Percentiles rank a stretch among this genome's conserved stretches.
phyloP scores from a whole-genome alignment of 176 grass and related monocot species.

The Carex parvula region DNA sequence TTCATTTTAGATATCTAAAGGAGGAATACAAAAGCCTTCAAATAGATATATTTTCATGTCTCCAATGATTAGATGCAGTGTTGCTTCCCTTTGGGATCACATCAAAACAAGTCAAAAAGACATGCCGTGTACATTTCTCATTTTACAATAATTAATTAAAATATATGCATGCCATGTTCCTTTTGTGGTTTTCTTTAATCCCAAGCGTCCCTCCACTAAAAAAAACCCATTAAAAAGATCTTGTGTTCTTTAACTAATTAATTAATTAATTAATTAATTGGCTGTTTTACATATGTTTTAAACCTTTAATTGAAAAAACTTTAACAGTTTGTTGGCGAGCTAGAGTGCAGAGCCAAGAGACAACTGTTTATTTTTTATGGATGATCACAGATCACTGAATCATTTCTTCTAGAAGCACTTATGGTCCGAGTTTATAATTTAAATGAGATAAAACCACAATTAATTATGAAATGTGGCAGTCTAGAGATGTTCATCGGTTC shows the following conservation, averaged over 20 bases:
- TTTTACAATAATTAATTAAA: not conserved
- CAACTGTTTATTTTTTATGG: not conserved
- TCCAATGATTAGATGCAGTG: not conserved
- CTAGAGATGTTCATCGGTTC: not conserved
- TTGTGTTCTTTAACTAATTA: not conserved
- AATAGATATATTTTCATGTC: not conserved
- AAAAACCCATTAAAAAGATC: not conserved
- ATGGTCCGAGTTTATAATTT: not conserved
- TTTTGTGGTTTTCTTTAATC: constrained; percentile 5
- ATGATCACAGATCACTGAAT: not conserved
- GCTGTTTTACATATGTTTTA: not conserved
- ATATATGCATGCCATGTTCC: not conserved
- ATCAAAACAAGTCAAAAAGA: not conserved
- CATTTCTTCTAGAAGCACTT: not conserved
- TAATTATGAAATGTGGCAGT: not conserved
- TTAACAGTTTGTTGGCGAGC: not conserved
- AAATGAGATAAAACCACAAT: not conserved
- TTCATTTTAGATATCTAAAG: too few relatives aligned
- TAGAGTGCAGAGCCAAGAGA: not conserved
- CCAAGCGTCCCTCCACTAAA: not conserved
- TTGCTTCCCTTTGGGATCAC: constrained; percentile 19
- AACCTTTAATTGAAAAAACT: not conserved
- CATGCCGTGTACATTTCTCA: not conserved
- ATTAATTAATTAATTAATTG: not conserved
- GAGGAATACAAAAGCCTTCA: not conserved